Base-by-base conservation (phyloP, 495 filamentous ascomycete genomes). In the Cryomyces minteri region DNA sequence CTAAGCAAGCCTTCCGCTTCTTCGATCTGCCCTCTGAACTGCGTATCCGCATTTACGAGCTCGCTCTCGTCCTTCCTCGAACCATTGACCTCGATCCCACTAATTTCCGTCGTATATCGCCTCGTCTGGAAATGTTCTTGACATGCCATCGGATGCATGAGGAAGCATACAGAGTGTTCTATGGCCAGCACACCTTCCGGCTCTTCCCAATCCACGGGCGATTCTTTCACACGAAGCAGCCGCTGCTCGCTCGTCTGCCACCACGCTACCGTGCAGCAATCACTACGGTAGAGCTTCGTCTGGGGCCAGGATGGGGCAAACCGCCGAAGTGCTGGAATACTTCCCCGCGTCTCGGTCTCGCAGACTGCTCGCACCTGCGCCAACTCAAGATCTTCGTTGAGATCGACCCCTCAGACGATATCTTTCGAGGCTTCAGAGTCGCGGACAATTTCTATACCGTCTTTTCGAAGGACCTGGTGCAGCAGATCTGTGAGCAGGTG, bases 251-350 rank as follows among this genome's bases (percentile, higher is more conserved):
- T 6, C 74, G 79, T 28, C 67, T 87, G 48, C 75, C 77, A 11
- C 57, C 69, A 11, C 68, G 66, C 25, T 84, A 88, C 65, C 77
- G 80, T 36, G 59, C 67, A 5, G 71, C 65, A 18, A 65, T 94
- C 43, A 76, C 69, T 4, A 75, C 74, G 2, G 66, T 90, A 40
- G 82, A 92, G 53, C 61, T 92, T 48, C 77, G 85, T 7, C 62
- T 94, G 2, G 85, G 85, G 0, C 83, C 83, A 0, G 84, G 83
- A 43, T 94, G 81, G 80, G 81, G 67, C 11, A 68, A 69, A 40
- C 84, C 85, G 4, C 85, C 84, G 1, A 62, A 65, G 8, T 73
- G 76, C 40, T 90, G 84, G 84, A 68, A 70, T 4, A 77, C 86
- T 29, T 78, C 75, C 50, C 58, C 68, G 5, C 61, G 69, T 0